phyloP scores from a whole-genome alignment of 1,284 basidiomycete species.

The Ustilago lituana region DNA sequence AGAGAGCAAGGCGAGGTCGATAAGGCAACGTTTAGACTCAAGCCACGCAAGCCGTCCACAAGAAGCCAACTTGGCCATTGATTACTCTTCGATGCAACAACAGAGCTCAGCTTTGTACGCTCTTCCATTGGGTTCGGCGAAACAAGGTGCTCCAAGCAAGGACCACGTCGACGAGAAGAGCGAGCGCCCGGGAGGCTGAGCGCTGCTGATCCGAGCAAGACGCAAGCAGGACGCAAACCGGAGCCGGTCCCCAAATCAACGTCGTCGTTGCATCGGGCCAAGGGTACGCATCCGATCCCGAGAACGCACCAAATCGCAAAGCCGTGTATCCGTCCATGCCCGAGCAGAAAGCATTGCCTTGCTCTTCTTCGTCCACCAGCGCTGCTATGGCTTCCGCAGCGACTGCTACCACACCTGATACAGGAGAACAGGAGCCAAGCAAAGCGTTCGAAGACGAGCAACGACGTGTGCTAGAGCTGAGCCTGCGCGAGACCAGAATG shows the following conservation, averaged over 20 bases:
- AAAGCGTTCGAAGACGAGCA: constrained; percentile 41
- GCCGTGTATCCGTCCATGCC: background rate
- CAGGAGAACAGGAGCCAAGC: constrained; percentile 24
- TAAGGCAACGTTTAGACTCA: too few species aligned
- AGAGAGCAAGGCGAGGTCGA: too few species aligned
- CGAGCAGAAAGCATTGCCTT: background rate
- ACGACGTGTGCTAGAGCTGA: constrained; percentile 34
- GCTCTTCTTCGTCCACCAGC: background rate
- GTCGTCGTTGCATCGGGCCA: constrained; percentile 22
- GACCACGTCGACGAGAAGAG: background rate
- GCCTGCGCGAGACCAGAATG: constrained; percentile 51
- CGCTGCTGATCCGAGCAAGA: background rate
- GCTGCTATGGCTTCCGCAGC: background rate
- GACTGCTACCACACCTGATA: constrained; percentile 6
- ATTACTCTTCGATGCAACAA: too few species aligned
- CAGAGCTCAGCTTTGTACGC: constrained; percentile 36
- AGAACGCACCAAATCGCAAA: constrained; percentile 18
- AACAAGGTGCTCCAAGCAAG: background rate
- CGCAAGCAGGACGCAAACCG: background rate
- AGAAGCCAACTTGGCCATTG: too few species aligned
- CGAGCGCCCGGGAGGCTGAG: background rate
- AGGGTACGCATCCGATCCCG: constrained; percentile 44
- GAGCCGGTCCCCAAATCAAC: constrained; percentile 9
- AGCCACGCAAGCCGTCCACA: too few species aligned
- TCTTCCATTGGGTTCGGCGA: constrained; percentile 14